phyloP scores from a whole-genome alignment of 1,139 yeast genomes.

The Candida tropicalis region DNA sequence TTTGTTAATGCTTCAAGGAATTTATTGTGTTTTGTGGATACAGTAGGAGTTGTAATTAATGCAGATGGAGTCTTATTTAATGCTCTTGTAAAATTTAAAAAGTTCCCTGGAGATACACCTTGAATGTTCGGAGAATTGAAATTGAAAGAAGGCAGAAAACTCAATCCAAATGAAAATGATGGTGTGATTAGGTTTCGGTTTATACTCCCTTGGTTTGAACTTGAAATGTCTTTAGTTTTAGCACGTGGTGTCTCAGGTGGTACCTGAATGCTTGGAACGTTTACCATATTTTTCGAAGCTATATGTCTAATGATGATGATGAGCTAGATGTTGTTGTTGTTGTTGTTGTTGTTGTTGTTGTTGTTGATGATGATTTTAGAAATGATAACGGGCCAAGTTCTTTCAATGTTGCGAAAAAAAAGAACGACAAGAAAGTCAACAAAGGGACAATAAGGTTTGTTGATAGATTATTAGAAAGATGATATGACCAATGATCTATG shows the following conservation, averaged over 20 bases:
- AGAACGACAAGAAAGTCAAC: neutral
- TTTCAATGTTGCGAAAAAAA: slow-evolving; percentile 3
- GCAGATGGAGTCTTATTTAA: slow-evolving; percentile 10
- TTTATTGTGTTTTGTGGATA: slow-evolving; percentile 7
- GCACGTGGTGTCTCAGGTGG: slow-evolving; percentile 38
- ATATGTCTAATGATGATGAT: neutral
- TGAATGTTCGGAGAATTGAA: slow-evolving; percentile 37
- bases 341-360: neutral
- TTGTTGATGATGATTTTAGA: neutral
- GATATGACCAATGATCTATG: neutral
- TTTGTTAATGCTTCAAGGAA: slow-evolving; percentile 14
- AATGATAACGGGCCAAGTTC: too few relatives aligned
- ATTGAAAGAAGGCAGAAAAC: slow-evolving; percentile 49
- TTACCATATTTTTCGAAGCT: neutral
- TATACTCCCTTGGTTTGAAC: slow-evolving; percentile 9
- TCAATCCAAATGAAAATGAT: slow-evolving; percentile 43
- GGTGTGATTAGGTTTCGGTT: slow-evolving; percentile 28
- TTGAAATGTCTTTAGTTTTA: slow-evolving; percentile 12
- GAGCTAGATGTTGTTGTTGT: neutral
- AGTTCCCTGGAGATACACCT: slow-evolving; percentile 41
- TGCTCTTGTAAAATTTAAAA: slow-evolving; percentile 27
- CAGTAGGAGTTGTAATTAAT: neutral
- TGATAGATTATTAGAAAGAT: neutral
- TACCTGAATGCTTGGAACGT: slow-evolving; percentile 17
- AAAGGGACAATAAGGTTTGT: neutral